A percentile compares a stretch with the other conserved stretches of the same genome.
Conservation (phyloP, 2,329 filamentous ascomycete species). For the Pseudocercospora crystallina region DNA sequence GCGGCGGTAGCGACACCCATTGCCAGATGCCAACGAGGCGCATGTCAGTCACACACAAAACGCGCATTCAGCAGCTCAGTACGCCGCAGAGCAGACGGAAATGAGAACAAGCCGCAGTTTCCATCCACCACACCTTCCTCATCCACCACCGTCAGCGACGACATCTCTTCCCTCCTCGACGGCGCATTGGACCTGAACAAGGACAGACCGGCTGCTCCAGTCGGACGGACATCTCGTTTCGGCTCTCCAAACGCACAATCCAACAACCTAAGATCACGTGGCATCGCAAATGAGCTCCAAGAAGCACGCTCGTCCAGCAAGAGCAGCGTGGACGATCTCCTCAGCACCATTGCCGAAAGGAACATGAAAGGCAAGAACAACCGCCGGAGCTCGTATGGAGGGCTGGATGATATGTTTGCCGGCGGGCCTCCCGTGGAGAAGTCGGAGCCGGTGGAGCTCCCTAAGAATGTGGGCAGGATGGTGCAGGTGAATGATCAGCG, state of each 20-base stretch:
- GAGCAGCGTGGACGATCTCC: slow-evolving; percentile 21
- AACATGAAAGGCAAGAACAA: not conserved
- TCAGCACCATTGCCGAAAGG: slow-evolving; percentile 5
- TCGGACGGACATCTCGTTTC: slow-evolving; percentile 30
- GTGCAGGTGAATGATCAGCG: slow-evolving; percentile 36
- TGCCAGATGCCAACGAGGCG: slow-evolving; percentile 12
- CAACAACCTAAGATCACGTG: slow-evolving; percentile 17
- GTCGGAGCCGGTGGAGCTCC: slow-evolving; percentile 33
- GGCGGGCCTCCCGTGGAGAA: slow-evolving; percentile 1
- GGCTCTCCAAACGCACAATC: slow-evolving; percentile 28
- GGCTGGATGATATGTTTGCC: not conserved
- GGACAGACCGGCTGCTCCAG: slow-evolving; percentile 25
- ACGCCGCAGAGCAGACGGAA: slow-evolving; percentile 10
- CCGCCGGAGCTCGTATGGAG: not conserved
- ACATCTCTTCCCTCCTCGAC: slow-evolving; percentile 32
- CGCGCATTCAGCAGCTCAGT: slow-evolving; percentile 25
- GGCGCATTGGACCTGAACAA: slow-evolving; percentile 30
- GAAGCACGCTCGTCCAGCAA: not conserved
- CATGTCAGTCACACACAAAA: slow-evolving; percentile 14
- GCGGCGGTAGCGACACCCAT: slow-evolving; percentile 12
- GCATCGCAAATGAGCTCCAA: slow-evolving; percentile 9
- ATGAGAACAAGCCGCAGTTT: not conserved
- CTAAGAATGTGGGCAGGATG: slow-evolving; percentile 42
- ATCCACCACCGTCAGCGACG: slow-evolving; percentile 19
- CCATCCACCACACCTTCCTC: slow-evolving; percentile 16